Base-by-base conservation (phyloP, 352 stramenopile species). In the Globisporangium spiculum region DNA sequence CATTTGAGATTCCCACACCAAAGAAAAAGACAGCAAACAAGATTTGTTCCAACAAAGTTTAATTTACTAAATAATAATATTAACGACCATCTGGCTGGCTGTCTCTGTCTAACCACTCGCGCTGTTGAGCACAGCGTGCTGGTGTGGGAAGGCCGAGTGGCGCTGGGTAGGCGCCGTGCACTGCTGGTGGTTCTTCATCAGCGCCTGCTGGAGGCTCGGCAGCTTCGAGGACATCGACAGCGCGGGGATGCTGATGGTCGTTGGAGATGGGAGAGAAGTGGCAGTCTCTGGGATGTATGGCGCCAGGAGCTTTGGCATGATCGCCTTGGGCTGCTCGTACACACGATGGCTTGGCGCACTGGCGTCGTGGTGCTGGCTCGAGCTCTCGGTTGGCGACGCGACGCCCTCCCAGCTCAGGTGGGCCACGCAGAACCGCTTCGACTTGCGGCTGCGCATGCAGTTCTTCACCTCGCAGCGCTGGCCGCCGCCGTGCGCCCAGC, bases 381-480 rank as follows among this genome's bases (percentile, higher is more conserved):
- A n/a, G 59, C 22, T 34, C 30, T 58, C 30, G n/a, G 16, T 26
- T 14, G 32, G 34, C 14, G 61, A 38, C 27, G 36, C 38, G 22
- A 50, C 54, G 26, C 50, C 70, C 36, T 84, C 77, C 77, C 75
- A 84, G 64, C 76, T 78, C 12, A 87, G 62, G 69, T 90, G 81
- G 2, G 75, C 75, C 22, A 88, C 79, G 63, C 83, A 91, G 73
- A 84, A 89, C 41, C 78, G 75, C 74, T 86, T 86, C 30, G 82
- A 77, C 79, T 88, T 86, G 69, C 83, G 71, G 60, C 74, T 86
- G 30, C 79, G 80, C 74, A 84, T 81, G 71, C 83, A 91, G 58
- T 68, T 65, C 60, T 80, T 79, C 9, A 82, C 81, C 53, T 88
- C 76, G 54, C 83, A 91, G n/a, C 81, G 81, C 54, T 88, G 77